A percentile compares a stretch with the other conserved stretches of the same genome.
Conservation (phyloP, 768 basidiomycete genomes). For the Phlegmacium glaucopus region DNA sequence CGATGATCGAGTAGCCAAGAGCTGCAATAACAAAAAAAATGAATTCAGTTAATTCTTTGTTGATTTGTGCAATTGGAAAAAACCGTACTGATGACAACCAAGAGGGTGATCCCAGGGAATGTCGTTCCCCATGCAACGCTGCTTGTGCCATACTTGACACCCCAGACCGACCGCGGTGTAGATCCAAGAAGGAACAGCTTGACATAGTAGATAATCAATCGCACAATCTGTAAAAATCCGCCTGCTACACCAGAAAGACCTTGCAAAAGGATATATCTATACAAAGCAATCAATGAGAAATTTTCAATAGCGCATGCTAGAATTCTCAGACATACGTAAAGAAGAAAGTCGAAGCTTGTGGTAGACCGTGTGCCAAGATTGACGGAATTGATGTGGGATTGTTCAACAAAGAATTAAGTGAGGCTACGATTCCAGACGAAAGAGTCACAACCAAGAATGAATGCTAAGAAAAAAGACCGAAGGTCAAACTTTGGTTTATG, state of each 20-base stretch:
- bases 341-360: constrained; percentile 87
- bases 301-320: not conserved
- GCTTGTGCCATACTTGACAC: constrained; percentile 73
- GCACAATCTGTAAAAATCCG: constrained; percentile 76
- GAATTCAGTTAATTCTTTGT: not conserved
- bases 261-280: constrained; percentile 74
- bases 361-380: constrained; percentile 75
- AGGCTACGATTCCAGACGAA: constrained; percentile 75
- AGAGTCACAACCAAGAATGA: constrained; percentile 91
- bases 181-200: constrained; percentile 85
- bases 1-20: constrained; percentile 82
- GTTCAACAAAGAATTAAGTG: constrained; percentile 58
- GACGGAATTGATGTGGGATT: constrained; percentile 69
- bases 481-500: constrained; percentile 3
- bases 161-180: constrained; percentile 82
- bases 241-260: constrained; percentile 77
- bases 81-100: constrained; percentile 76
- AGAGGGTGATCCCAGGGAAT: constrained; percentile 70
- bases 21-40: constrained; percentile 31
- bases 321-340: constrained; percentile 51
- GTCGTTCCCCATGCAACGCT: constrained; percentile 73
- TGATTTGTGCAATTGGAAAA: not conserved
- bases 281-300: not conserved
- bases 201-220: constrained; percentile 83
- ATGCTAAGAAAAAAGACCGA: constrained; percentile 48